phyloP scores from a whole-genome alignment of 768 basidiomycete genomes.

The Termitomyces sp. region DNA sequence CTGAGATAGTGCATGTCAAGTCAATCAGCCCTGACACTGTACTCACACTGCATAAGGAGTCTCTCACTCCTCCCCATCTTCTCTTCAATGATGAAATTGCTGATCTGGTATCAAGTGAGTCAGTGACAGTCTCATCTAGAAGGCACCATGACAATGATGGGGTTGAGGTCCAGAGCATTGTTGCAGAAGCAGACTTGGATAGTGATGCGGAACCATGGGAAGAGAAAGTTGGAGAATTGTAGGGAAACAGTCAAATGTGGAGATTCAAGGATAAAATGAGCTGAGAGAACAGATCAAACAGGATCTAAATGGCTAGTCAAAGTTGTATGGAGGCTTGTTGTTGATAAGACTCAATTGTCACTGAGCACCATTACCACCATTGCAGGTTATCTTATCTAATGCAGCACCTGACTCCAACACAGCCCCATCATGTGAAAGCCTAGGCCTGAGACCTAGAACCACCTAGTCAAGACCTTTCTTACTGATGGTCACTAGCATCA shows the following conservation, averaged over 20 bases:
- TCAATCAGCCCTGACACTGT: too few species aligned
- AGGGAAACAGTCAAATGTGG: neutral
- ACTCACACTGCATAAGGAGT: neutral
- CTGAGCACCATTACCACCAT: too few species aligned
- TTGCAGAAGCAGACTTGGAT: neutral
- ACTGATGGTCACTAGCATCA: too few species aligned
- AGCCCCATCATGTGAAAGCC: too few species aligned
- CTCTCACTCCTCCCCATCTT: neutral
- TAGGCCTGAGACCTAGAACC: too few species aligned
- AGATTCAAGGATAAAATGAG: neutral
- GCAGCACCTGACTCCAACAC: too few species aligned
- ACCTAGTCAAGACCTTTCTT: too few species aligned
- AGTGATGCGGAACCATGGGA: neutral
- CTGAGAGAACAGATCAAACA: neutral
- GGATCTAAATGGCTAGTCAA: neutral
- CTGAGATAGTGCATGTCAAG: neutral
- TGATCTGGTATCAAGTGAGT: too few species aligned
- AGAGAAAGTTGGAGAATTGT: neutral
- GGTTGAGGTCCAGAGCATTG: neutral
- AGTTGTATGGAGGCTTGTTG: too few species aligned
- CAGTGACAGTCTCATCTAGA: too few species aligned
- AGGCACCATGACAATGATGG: neutral
- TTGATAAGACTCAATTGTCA: too few species aligned
- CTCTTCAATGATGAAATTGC: neutral
- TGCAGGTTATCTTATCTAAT: too few species aligned